phyloP scores from a whole-genome alignment of 768 basidiomycete genomes.

The Boletus insuetus region DNA sequence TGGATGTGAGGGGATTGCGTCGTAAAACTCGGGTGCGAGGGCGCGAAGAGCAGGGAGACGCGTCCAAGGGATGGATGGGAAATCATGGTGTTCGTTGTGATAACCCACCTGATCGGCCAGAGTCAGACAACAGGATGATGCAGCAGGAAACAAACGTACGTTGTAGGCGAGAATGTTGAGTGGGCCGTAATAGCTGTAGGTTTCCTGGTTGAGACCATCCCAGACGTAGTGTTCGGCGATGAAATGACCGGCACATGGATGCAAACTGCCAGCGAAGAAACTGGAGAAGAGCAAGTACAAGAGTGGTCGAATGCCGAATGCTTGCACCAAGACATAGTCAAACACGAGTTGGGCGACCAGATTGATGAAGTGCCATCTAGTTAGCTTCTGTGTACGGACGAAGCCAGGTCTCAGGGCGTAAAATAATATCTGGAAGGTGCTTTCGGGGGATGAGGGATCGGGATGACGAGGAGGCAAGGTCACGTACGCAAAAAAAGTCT shows the following conservation, averaged over 20 bases:
- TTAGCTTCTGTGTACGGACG: conserved; percentile 78
- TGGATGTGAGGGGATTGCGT: conserved; percentile 79
- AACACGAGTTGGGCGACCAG: conserved; percentile 64
- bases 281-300: conserved; percentile 84
- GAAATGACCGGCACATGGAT: conserved; percentile 96
- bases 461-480: not conserved
- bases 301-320: conserved; percentile 48
- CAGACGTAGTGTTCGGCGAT: conserved; percentile 97
- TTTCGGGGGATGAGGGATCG: conserved; percentile 30
- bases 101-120: conserved; percentile 73
- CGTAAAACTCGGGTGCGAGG: conserved; percentile 91
- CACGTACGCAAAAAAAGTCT: conserved; percentile 93
- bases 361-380: conserved; percentile 85
- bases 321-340: conserved; percentile 62
- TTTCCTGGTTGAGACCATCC: conserved; percentile 92
- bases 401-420: conserved; percentile 96
- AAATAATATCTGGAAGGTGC: conserved; percentile 97
- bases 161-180: conserved; percentile 93
- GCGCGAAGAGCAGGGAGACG: conserved; percentile 77
- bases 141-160: conserved; percentile 43
- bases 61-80: conserved; percentile 96
- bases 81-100: conserved; percentile 99
- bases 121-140: not conserved
- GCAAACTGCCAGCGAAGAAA: conserved; percentile 95
- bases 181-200: conserved; percentile 94